Evolutionary conservation across 495 filamentous ascomycete species (phyloP).

Genomic region (Xylaria venustula): DNA sequence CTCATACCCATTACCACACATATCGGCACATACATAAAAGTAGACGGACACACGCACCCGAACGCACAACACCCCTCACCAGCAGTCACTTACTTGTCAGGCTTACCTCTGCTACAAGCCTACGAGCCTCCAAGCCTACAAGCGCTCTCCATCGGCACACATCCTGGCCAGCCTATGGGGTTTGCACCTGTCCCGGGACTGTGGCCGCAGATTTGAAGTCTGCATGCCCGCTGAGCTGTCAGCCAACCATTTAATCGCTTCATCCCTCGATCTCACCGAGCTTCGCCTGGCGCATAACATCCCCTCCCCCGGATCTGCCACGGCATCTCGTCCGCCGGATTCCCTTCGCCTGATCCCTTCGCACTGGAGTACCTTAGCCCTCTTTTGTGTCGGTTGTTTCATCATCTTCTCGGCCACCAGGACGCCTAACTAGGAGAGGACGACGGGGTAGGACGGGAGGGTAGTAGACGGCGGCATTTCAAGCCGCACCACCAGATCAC

Average conservation of each 20-base stretch:
- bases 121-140: neutral
- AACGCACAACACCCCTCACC: neutral
- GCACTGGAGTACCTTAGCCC: neutral
- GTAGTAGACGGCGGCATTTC: neutral
- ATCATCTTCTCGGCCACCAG: neutral
- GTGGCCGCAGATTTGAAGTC: neutral
- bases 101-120: neutral
- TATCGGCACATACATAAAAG: too few species aligned
- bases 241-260: constrained; percentile 11
- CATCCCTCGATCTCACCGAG: constrained; percentile 12
- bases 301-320: neutral
- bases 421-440: neutral
- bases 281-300: constrained; percentile 4
- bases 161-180: constrained; percentile 3
- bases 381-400: neutral
- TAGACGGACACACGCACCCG: neutral
- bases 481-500: too few species aligned
- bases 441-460: neutral
- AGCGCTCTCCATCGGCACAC: too few species aligned
- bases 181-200: neutral
- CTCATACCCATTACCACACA: neutral
- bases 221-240: neutral
- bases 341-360: too few species aligned
- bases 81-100: constrained; percentile 3
- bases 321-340: neutral